These are phyloP conservation scores for Prunus dulcis DNA, from an alignment of 306 rosid species.

Conservation along the genomic window DNA sequence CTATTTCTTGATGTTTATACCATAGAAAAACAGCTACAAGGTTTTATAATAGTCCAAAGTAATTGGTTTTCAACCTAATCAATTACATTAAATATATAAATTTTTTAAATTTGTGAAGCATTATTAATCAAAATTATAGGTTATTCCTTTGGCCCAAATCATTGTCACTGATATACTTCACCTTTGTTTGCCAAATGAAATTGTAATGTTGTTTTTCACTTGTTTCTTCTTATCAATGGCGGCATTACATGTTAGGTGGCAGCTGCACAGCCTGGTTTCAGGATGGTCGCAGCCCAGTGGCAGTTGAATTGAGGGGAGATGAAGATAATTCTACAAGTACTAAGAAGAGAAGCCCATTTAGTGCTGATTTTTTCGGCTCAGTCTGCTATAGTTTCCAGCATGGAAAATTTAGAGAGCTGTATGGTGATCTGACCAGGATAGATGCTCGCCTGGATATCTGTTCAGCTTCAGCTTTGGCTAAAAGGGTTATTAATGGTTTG, in stretches of 20 bases:
- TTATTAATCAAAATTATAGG: no score
- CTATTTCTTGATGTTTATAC: neutral
- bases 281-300: constrained; percentile 20
- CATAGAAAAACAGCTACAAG: neutral
- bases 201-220: constrained; percentile 1
- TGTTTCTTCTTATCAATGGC: constrained; percentile 12
- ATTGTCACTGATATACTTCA: neutral
- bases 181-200: neutral
- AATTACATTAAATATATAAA: no score
- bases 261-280: constrained; percentile 44
- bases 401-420: constrained; percentile 56
- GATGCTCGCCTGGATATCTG: constrained; percentile 79
- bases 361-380: constrained; percentile 70
- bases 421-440: constrained; percentile 66
- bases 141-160: neutral
- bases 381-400: constrained; percentile 72
- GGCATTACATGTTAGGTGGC: constrained; percentile 36
- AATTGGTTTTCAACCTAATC: neutral
- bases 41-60: neutral
- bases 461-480: constrained; percentile 64
- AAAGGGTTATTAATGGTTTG: constrained; percentile 52
- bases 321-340: neutral
- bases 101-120: neutral
- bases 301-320: constrained; percentile 22
- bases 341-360: constrained; percentile 39